Conservation (phyloP, 441 rosid genomes). For the Aleurites moluccanus region DNA sequence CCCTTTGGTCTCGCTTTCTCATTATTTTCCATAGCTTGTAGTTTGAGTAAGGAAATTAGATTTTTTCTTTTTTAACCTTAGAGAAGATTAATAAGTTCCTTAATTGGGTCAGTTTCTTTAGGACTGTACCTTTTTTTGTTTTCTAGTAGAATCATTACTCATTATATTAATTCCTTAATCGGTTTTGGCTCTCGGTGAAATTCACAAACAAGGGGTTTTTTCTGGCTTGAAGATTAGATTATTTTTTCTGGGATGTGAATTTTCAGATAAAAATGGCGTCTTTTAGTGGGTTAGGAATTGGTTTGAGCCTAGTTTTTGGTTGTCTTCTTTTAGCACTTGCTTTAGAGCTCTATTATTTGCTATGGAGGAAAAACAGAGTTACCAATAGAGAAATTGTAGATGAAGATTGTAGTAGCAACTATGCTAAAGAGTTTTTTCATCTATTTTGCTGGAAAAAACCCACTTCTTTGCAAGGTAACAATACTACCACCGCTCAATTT, state of each 20-base stretch:
- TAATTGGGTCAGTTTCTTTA: too few relatives aligned
- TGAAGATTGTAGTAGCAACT: slow-evolving; percentile 32
- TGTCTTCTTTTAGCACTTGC: slow-evolving; percentile 67
- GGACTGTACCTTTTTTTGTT: background rate
- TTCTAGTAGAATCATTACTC: background rate
- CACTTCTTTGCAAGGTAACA: slow-evolving; percentile 27
- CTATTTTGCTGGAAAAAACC: slow-evolving; percentile 69
- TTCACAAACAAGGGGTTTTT: background rate
- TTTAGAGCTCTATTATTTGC: slow-evolving; percentile 70
- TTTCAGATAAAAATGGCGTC: slow-evolving; percentile 48
- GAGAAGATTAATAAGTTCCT: too few relatives aligned
- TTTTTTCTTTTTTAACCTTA: too few relatives aligned
- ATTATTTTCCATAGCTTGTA: too few relatives aligned
- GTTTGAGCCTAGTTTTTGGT: slow-evolving; percentile 70
- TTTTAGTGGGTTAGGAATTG: slow-evolving; percentile 64
- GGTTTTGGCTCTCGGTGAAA: slow-evolving; percentile 14
- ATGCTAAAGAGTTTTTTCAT: slow-evolving; percentile 61
- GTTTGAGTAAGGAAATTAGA: too few relatives aligned
- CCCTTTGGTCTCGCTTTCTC: too few relatives aligned
- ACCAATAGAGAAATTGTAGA: slow-evolving; percentile 39
- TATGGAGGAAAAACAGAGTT: slow-evolving; percentile 60
- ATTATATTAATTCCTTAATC: background rate
- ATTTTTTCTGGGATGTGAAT: slow-evolving; percentile 47
- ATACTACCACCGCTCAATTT: slow-evolving; percentile 22
- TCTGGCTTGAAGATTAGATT: background rate